phyloP scores from a whole-genome alignment of 192 early-diverging fungal species.

The Diversispora eburnea region DNA sequence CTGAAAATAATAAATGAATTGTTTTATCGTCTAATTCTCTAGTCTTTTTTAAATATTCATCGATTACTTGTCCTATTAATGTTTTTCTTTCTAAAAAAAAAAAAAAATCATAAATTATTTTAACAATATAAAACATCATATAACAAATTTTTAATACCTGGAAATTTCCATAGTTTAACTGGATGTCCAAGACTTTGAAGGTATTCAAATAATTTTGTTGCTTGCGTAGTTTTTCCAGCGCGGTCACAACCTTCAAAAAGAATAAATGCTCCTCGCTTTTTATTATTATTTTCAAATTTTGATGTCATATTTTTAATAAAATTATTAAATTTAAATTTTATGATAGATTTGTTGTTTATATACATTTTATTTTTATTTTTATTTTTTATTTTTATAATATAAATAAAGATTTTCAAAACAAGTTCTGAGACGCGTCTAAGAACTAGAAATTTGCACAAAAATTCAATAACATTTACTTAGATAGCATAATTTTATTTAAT shows the following conservation, averaged over 20 bases:
- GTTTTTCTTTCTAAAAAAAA: conserved; percentile 72
- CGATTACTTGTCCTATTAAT: conserved; percentile 85
- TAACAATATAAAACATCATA: not conserved
- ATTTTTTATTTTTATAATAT: too few species aligned
- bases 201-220: conserved; percentile 58
- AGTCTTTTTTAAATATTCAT: conserved; percentile 72
- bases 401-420: too few species aligned
- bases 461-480: too few species aligned
- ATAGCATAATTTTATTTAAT: too few species aligned
- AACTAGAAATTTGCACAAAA: too few species aligned
- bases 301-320: too few species aligned
- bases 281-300: too few species aligned
- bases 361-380: too few species aligned
- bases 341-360: too few species aligned
- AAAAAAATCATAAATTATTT: not conserved
- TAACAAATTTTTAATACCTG: conserved; percentile 48
- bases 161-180: conserved; percentile 73
- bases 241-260: conserved; percentile 94
- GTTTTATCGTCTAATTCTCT: conserved; percentile 74
- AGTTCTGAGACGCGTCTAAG: too few species aligned
- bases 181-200: conserved; percentile 45
- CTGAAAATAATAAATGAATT: conserved; percentile 91
- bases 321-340: too few species aligned
- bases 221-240: conserved; percentile 90
- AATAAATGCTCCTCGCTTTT: conserved; percentile 70